Percentiles rank a stretch among this genome's conserved stretches.
Evolutionary conservation across 441 rosid genomes (phyloP).

Genomic region (Macaranga tanarius): DNA sequence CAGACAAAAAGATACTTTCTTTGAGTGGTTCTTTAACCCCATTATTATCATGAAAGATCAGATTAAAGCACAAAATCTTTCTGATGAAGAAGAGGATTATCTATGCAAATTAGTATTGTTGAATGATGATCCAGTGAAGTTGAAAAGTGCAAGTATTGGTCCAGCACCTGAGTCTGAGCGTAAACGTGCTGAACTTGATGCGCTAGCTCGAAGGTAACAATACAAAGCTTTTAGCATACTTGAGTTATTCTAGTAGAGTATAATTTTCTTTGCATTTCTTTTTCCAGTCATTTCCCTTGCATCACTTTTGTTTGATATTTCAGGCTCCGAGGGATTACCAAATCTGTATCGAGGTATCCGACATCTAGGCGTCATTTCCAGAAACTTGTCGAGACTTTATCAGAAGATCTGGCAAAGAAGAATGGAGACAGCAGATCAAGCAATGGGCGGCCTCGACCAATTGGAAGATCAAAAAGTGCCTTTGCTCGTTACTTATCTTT

Average conservation of each 20-base stretch:
- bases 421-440: conserved; percentile 31
- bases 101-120: conserved; percentile 70
- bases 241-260: background rate
- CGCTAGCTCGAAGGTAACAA: conserved; percentile 83
- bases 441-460: conserved; percentile 21
- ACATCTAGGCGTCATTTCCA: conserved; percentile 70
- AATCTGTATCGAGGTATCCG: conserved; percentile 85
- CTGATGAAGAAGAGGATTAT: conserved; percentile 72
- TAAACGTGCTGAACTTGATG: conserved; percentile 76
- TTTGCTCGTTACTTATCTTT: conserved; percentile 33
- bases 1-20: conserved; percentile 72
- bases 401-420: conserved; percentile 58
- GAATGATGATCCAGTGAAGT: conserved; percentile 56
- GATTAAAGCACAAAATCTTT: conserved; percentile 66
- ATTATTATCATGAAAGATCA: conserved; percentile 84
- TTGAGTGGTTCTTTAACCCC: conserved; percentile 89
- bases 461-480: conserved; percentile 52
- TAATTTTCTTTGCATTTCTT: background rate
- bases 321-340: conserved; percentile 84
- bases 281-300: background rate
- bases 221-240: background rate
- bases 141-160: conserved; percentile 49
- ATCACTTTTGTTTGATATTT: conserved; percentile 2
- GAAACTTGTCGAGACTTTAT: conserved; percentile 50
- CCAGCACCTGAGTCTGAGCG: conserved; percentile 63